Percentiles rank a stretch among this genome's conserved stretches.
Evolutionary conservation across 2,329 filamentous ascomycete genomes (phyloP).

Genomic region (Calonectria pteridis): DNA sequence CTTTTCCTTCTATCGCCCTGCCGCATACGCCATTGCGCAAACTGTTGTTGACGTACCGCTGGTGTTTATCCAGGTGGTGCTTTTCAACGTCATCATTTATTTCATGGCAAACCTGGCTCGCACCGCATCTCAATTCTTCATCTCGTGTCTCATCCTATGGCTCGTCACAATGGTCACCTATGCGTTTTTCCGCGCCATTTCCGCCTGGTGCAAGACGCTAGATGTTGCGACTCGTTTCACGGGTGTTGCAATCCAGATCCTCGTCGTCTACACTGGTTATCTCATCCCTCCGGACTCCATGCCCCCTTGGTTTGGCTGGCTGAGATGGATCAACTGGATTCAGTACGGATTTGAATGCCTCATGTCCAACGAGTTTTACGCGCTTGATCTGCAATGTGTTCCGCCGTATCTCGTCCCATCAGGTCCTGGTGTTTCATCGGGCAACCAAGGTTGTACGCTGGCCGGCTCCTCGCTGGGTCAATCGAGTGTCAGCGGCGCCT

Average conservation of each 20-base stretch:
- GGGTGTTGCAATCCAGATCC: slow-evolving; percentile 69
- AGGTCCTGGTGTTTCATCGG: slow-evolving; percentile 44
- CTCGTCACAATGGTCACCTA: slow-evolving; percentile 69
- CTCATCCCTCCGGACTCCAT: slow-evolving; percentile 69
- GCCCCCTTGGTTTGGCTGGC: slow-evolving; percentile 74
- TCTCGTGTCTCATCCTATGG: slow-evolving; percentile 73
- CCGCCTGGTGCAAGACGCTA: slow-evolving; percentile 69
- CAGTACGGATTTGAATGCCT: slow-evolving; percentile 79
- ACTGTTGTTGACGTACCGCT: slow-evolving; percentile 70
- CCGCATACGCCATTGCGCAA: slow-evolving; percentile 68
- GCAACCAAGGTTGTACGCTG: slow-evolving; percentile 67
- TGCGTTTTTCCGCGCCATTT: slow-evolving; percentile 70
- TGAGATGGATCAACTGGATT: slow-evolving; percentile 75
- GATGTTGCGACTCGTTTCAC: slow-evolving; percentile 73
- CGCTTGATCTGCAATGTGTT: slow-evolving; percentile 69
- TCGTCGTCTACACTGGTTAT: slow-evolving; percentile 78
- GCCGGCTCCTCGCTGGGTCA: slow-evolving; percentile 59
- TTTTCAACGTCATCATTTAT: slow-evolving; percentile 80
- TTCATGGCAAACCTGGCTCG: slow-evolving; percentile 81
- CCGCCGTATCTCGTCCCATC: slow-evolving; percentile 69
- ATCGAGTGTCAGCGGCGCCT: slow-evolving; percentile 63
- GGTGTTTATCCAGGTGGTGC: slow-evolving; percentile 73
- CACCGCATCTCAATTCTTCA: slow-evolving; percentile 76
- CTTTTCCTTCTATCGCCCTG: slow-evolving; percentile 75
- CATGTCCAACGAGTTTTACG: slow-evolving; percentile 73